Evolutionary conservation across 257 asterid genomes (phyloP), one percentile per base, ranked within the genome.

Genomic region (Linderniella brevidens): DNA sequence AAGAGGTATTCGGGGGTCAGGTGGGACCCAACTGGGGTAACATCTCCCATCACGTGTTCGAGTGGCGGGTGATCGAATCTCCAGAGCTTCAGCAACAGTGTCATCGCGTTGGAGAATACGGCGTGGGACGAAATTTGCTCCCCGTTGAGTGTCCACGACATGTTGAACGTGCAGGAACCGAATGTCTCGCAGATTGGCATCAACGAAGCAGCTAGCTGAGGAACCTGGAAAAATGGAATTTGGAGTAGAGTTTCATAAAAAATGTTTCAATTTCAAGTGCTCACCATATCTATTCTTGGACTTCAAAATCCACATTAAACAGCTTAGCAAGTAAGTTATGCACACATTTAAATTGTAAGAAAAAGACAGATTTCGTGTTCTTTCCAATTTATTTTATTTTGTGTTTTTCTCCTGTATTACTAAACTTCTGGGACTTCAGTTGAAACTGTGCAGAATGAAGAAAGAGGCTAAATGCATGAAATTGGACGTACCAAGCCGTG

Each of bases 181-280:
- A 90, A 90, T 45, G 62, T 80, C 75, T 90, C 96, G 69, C 96
- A 90, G 54, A 90, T 79, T 60, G 93, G 92, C 94, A 90, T 81
- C 74, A 90, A 66, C 46, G 93, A 82, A 62, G 88, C 96, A 17
- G 83, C 96, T 73, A 90, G 96, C 60, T 86, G 92, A 52, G 99
- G 96, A 64, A 81, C 78, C 99, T 90, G 82, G 59, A 61, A 60
- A n/a, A 11, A 56, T 25, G 32, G 32, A 52, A 50, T 17, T 41
- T 16, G 19, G 45, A 25, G 46, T 51, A 45, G 17, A 51, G 66
- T 39, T 41, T 52, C 58, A 55, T 36, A 58, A 52, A 14, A 51
- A 38, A 36, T 37, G 14, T 18, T 19, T 12, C 25, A 32, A 47
- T 35, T 16, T 41, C 18, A 8, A 50, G n/a, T 10, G 48, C 37